phyloP scores from a whole-genome alignment of 2,329 filamentous ascomycete species.

The Pseudogymnoascus sp. region DNA sequence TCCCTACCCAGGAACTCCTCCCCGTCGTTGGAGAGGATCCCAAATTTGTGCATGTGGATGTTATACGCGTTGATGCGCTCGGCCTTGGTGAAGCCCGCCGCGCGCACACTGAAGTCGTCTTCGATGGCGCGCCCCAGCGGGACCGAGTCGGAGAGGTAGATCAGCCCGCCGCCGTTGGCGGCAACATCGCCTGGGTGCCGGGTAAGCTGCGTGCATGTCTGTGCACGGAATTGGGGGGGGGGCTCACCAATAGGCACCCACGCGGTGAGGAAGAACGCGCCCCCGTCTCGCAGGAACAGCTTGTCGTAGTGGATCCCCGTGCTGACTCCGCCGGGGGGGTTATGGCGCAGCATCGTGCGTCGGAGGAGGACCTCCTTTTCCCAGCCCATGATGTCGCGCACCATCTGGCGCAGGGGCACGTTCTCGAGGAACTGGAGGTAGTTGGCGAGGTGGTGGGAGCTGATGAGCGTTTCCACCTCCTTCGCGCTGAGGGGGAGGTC shows the following conservation, averaged over 20 bases:
- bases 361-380: conserved; percentile 38
- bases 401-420: conserved; percentile 38
- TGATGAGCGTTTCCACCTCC: neutral
- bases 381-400: conserved; percentile 46
- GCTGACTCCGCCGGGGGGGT: conserved; percentile 40
- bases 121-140: conserved; percentile 32
- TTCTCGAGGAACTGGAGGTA: conserved; percentile 25
- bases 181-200: conserved; percentile 26
- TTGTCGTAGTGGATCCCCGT: conserved; percentile 48
- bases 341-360: conserved; percentile 40
- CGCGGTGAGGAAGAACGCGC: conserved; percentile 39
- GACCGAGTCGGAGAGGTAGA: conserved; percentile 33
- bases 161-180: conserved; percentile 32
- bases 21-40: neutral
- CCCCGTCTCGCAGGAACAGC: conserved; percentile 41
- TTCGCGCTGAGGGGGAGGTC: neutral
- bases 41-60: neutral
- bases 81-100: neutral
- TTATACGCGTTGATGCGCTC: neutral
- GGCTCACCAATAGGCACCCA: conserved; percentile 42
- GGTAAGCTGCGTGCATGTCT: conserved; percentile 16
- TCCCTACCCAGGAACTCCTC: conserved; percentile 19
- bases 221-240: neutral
- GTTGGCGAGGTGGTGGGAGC: neutral
- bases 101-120: conserved; percentile 27